Percentiles rank a stretch among this genome's conserved stretches.
These are phyloP conservation scores for Lasiosphaeria miniovina DNA, from an alignment of 495 filamentous ascomycete species.

Conservation along the genomic window DNA sequence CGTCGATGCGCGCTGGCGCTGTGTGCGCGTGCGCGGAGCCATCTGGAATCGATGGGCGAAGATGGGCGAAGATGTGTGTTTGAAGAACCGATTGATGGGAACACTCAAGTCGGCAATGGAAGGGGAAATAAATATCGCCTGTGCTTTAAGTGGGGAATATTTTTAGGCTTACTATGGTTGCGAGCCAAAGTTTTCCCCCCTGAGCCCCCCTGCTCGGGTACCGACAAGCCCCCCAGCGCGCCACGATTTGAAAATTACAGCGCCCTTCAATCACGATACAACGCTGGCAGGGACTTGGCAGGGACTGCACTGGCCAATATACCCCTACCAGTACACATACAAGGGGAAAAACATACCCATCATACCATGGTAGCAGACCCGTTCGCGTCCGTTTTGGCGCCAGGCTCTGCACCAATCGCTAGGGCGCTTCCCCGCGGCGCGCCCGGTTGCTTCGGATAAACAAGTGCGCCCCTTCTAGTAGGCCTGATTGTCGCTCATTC, in stretches of 20 bases:
- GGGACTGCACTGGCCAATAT: too few relatives aligned
- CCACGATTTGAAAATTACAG: too few relatives aligned
- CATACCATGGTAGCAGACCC: too few relatives aligned
- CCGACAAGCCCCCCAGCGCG: neutral
- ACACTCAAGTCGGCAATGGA: conserved; percentile 1
- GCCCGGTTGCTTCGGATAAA: too few relatives aligned
- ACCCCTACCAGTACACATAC: too few relatives aligned
- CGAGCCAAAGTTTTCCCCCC: too few relatives aligned
- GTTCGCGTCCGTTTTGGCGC: conserved; percentile 3
- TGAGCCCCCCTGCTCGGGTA: too few relatives aligned
- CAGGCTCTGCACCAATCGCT: conserved; percentile 1
- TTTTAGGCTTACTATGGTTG: conserved; percentile 2
- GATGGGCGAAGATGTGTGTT: neutral
- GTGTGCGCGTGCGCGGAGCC: conserved; percentile 9
- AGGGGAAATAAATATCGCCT: conserved; percentile 7
- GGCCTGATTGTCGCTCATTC: too few relatives aligned
- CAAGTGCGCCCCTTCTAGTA: conserved; percentile 1
- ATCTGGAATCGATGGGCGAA: conserved; percentile 5
- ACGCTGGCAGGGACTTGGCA: too few relatives aligned
- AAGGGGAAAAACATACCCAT: too few relatives aligned
- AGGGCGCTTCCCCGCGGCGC: conserved; percentile 5
- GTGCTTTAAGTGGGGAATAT: neutral
- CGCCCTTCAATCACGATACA: too few relatives aligned
- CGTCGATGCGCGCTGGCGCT: conserved; percentile 6
- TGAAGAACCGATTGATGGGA: conserved; percentile 1